A percentile compares a stretch with the other conserved stretches of the same genome.
Conservation (phyloP, 257 asterid genomes). For the Solanum piurae region DNA sequence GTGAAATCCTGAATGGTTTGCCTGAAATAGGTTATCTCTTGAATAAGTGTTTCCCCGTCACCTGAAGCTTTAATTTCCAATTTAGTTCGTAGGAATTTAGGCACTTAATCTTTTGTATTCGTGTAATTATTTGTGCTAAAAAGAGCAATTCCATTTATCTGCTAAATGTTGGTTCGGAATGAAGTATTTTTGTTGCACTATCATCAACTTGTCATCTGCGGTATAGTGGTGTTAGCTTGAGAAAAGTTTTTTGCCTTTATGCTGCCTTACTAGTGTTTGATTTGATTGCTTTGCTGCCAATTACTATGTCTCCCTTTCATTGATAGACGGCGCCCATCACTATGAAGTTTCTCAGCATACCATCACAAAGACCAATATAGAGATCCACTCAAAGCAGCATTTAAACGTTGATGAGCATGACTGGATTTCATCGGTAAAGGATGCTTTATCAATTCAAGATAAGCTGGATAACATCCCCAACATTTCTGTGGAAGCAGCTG, state of each 20-base stretch:
- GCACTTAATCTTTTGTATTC: not conserved
- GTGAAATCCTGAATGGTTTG: not conserved
- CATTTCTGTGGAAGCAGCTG: constrained; percentile 5
- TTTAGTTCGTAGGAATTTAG: not conserved
- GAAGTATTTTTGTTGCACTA: not conserved
- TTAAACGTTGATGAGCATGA: constrained; percentile 14
- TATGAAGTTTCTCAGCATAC: constrained; percentile 28
- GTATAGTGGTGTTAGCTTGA: not conserved
- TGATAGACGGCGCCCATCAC: constrained; percentile 28
- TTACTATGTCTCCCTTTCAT: not conserved
- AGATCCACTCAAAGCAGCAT: constrained; percentile 29
- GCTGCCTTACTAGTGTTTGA: not conserved
- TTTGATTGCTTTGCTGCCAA: not conserved
- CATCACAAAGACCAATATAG: constrained; percentile 15
- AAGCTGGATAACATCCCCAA: not conserved
- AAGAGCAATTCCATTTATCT: not conserved
- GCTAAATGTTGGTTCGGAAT: not conserved
- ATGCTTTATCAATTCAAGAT: constrained; percentile 24
- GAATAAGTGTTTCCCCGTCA: not conserved
- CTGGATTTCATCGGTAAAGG: constrained; percentile 7
- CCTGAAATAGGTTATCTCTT: not conserved
- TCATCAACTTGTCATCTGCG: not conserved
- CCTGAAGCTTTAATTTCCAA: not conserved
- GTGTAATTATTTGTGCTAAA: not conserved
- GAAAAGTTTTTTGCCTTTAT: not conserved